Base-by-base conservation (phyloP, 2,329 filamentous ascomycete species). In the Aaosphaeria arxii region DNA sequence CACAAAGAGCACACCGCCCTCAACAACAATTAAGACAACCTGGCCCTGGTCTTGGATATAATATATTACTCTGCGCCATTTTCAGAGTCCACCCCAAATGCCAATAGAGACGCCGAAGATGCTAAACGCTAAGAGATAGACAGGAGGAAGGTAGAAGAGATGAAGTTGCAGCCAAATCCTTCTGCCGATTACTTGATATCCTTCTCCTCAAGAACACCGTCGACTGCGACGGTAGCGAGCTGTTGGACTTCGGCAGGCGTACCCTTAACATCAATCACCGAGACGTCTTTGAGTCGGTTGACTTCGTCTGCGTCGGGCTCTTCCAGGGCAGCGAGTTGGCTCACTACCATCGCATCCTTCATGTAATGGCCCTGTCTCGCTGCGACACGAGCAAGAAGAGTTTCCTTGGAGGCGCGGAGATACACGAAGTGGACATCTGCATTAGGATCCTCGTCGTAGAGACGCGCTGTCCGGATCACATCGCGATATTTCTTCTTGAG, bases 401-500 rank as follows among this genome's bases (percentile, higher is more conserved):
- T 79, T 48, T 85, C 81, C 70, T 95, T 88, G 40, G 83, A 77
- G 1, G 91, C 90, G 55, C 86, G 81, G 36, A 99, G 85, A 73
- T 92, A 99, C 59, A 99, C 85, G 68, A 99, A 97, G 73, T 96
- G 92, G 44, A 97, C 73, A 24, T 62, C 64, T 40, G 77, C 67
- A 17, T 72, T 63, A 5, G 71, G 69, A 51, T 75, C 64, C 51
- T 76, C 65, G 51, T 75, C 69, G 56, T 76, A 72, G 56, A 77
- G 72, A 5, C 71, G 61, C n/a, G 75, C 76, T n/a, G 74, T 67
- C 11, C 76, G 74, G 47, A 79, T 73, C 45, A 77, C 74, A 56
- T 99, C 94, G 59, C 94, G 86, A 77, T 99, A 99, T 74, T 95
- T 96, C 70, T 89, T 88, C 79, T 97, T 97, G 46, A 99, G 81